Percentiles rank a stretch among this genome's conserved stretches.
phyloP scores from a whole-genome alignment of 345 rosid species.

The Trapa bicornis region DNA sequence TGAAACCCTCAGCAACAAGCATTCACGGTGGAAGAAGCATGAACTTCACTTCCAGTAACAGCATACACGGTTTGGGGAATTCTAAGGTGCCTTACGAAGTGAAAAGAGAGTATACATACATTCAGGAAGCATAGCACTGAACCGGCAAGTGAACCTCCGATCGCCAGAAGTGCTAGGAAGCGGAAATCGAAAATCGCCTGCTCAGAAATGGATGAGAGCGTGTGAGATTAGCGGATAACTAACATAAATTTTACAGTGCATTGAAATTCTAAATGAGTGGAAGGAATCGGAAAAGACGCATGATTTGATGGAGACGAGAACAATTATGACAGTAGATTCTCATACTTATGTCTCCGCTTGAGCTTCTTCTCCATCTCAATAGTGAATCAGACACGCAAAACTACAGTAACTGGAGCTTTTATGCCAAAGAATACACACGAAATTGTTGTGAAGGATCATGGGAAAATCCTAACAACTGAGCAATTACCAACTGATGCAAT shows the following conservation, averaged over 20 bases:
- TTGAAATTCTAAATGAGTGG: not conserved
- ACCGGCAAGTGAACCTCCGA: conserved; percentile 83
- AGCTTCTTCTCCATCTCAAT: not conserved
- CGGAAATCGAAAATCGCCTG: conserved; percentile 87
- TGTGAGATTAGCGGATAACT: not conserved
- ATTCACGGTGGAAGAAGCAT: not conserved
- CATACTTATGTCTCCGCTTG: not conserved
- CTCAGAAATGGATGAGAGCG: conserved; percentile 3
- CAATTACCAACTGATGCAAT: not conserved
- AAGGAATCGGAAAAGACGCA: not conserved
- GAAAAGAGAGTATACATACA: conserved; percentile 26
- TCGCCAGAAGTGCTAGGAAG: conserved; percentile 69
- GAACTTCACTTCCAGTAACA: not conserved
- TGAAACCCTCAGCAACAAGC: not conserved
- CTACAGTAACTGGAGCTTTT: too few relatives aligned
- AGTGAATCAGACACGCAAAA: not conserved
- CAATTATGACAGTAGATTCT: not conserved
- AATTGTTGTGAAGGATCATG: too few relatives aligned
- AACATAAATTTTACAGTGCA: not conserved
- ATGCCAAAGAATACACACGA: too few relatives aligned
- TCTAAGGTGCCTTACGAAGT: not conserved
- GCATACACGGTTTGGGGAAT: not conserved
- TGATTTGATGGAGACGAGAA: not conserved
- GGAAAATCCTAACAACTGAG: too few relatives aligned
- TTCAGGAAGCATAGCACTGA: conserved; percentile 82